These are phyloP conservation scores for Arxiozyma heterogenica DNA, from an alignment of 1,139 yeast genomes.

Conservation along the genomic window DNA sequence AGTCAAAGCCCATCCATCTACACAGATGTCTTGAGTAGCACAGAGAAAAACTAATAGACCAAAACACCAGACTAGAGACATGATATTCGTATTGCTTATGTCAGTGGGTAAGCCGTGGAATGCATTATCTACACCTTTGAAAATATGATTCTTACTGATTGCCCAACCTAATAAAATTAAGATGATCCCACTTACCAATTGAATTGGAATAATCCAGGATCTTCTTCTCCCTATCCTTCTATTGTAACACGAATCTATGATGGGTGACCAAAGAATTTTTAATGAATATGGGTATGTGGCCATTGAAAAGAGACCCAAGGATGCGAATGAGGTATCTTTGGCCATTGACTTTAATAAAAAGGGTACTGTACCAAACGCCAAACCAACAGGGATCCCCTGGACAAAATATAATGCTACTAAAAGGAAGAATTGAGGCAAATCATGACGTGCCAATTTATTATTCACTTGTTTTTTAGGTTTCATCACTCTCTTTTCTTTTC, in stretches of 20 bases:
- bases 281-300: slow-evolving; percentile 93
- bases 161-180: slow-evolving; percentile 53
- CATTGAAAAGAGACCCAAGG: slow-evolving; percentile 80
- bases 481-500: neutral
- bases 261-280: slow-evolving; percentile 89
- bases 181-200: slow-evolving; percentile 61
- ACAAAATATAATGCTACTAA: slow-evolving; percentile 65
- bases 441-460: slow-evolving; percentile 22
- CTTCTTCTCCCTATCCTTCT: slow-evolving; percentile 68
- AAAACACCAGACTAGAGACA: slow-evolving; percentile 41
- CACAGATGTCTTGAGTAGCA: slow-evolving; percentile 98
- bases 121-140: slow-evolving; percentile 45
- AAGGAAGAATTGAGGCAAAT: slow-evolving; percentile 63
- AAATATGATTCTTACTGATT: slow-evolving; percentile 41
- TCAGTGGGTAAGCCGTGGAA: slow-evolving; percentile 16
- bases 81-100: slow-evolving; percentile 15
- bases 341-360: slow-evolving; percentile 64
- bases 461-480: neutral
- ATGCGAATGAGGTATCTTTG: slow-evolving; percentile 66
- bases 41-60: slow-evolving; percentile 74
- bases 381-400: slow-evolving; percentile 93
- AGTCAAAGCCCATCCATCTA: slow-evolving; percentile 97
- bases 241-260: slow-evolving; percentile 79
- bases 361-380: slow-evolving; percentile 95
- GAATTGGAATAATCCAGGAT: slow-evolving; percentile 94